Evolutionary conservation across 163 green algal species (phyloP), one percentile per base, ranked within the genome.

Genomic region (Chlorella variabilis): DNA sequence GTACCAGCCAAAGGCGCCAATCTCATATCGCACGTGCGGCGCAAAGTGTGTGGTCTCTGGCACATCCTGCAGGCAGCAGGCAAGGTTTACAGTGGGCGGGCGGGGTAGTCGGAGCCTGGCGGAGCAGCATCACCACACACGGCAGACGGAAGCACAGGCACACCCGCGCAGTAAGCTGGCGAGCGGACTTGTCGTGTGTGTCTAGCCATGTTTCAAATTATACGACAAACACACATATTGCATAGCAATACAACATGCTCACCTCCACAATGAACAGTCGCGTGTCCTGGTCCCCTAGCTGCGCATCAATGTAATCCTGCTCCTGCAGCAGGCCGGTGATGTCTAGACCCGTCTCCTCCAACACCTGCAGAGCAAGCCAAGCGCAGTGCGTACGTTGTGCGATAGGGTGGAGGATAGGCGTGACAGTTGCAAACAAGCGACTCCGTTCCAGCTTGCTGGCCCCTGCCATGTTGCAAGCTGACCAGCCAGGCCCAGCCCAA

Each of bases 311-410:
- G 38, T 84, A 92, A 56, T 95, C 87, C 4, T 90, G 70, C 67
- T 92, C 83, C 0, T 82, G 31, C 48, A 98, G 61, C 62, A 82
- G 51, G 2, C 42, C 65, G 8, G 79, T 69, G 42, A 97, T 93
- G 81, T 97, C 90, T 56, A 94, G 86, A 13, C 93, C 93, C 9
- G 93, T 97, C 86, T 98, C 94, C 83, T 98, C 94, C 73, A 92
- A 67, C 34, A 98, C 91, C 91, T 95, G 82, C 25, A 54, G 5
- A n/a, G 11, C 45, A 54, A 56, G 15, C 17, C 38, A 76, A n/a
- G n/a, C n/a, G n/a, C n/a, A n/a, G n/a, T n/a, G n/a, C n/a, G n/a
- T n/a, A n/a, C n/a, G n/a, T n/a, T n/a, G n/a, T n/a, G n/a, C n/a
- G n/a, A n/a, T n/a, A n/a, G n/a, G n/a, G n/a, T n/a, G n/a, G n/a